A percentile compares a stretch with the other conserved stretches of the same genome.
These are phyloP conservation scores for Elaeis guineensis DNA, from an alignment of 176 grass and related monocot species.

Conservation along the genomic window DNA sequence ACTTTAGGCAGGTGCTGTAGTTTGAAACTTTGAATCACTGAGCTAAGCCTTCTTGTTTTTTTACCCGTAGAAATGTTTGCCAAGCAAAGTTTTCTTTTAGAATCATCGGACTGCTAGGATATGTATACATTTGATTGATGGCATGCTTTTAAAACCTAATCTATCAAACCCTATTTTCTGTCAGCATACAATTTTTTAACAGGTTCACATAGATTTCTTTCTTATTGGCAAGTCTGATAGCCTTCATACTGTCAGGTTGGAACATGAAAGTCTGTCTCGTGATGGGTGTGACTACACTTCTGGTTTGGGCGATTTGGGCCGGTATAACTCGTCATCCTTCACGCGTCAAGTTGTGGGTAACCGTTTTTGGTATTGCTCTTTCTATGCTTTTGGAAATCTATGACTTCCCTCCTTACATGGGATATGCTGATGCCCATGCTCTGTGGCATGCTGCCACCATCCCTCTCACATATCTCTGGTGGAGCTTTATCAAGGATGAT, in stretches of 20 bases:
- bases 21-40: too few species aligned
- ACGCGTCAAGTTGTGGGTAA: constrained; percentile 58
- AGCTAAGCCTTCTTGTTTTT: too few species aligned
- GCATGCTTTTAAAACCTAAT: too few species aligned
- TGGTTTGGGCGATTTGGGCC: constrained; percentile 74
- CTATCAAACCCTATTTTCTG: too few species aligned
- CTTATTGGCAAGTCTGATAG: not conserved
- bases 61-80: too few species aligned
- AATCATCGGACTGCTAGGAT: too few species aligned
- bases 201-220: not conserved
- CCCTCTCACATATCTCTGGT: constrained; percentile 40
- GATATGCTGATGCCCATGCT: constrained; percentile 74
- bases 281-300: constrained; percentile 66
- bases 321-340: constrained; percentile 56
- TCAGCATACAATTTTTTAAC: too few species aligned
- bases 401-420: constrained; percentile 65
- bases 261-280: constrained; percentile 93
- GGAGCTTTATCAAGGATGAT: constrained; percentile 46
- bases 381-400: constrained; percentile 78
- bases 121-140: too few species aligned
- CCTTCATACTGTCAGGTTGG: constrained; percentile 49
- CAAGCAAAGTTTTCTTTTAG: too few species aligned
- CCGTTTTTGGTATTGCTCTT: constrained; percentile 49
- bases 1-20: too few species aligned
- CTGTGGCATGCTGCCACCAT: constrained; percentile 33